Conservation (phyloP, 2,329 filamentous ascomycete species). For the Leptographium galeiforme region DNA sequence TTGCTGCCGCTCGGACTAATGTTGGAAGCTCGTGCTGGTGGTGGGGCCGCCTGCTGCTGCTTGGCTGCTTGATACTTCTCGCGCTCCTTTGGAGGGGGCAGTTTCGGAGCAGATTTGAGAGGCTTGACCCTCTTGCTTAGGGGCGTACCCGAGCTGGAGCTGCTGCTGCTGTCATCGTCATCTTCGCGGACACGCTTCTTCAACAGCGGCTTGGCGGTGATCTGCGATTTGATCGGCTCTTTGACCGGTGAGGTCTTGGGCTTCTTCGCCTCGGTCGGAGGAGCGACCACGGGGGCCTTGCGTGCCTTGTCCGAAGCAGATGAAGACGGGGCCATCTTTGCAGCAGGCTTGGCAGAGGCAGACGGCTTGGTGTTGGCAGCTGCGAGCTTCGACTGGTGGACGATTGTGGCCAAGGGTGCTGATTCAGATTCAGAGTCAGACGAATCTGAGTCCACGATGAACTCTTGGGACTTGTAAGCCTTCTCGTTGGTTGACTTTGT, state of each 20-base stretch:
- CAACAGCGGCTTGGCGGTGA: slow-evolving; percentile 18
- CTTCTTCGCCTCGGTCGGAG: slow-evolving; percentile 11
- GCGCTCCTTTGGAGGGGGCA: slow-evolving; percentile 1
- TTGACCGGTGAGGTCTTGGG: slow-evolving; percentile 6
- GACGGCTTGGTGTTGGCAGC: background rate
- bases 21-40: slow-evolving; percentile 22
- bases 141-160: slow-evolving; percentile 45
- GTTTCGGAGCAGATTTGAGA: slow-evolving; percentile 11
- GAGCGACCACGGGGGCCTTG: slow-evolving; percentile 7
- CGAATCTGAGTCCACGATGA: slow-evolving; percentile 41
- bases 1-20: slow-evolving; percentile 22
- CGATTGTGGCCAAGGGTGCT: slow-evolving; percentile 18
- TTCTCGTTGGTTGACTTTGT: slow-evolving; percentile 28
- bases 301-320: slow-evolving; percentile 3
- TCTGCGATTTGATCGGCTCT: slow-evolving; percentile 8
- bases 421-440: slow-evolving; percentile 31
- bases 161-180: slow-evolving; percentile 40
- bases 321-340: slow-evolving; percentile 1
- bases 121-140: slow-evolving; percentile 44
- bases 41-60: background rate
- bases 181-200: slow-evolving; percentile 41
- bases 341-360: slow-evolving; percentile 10
- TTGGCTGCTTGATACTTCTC: background rate
- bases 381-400: slow-evolving; percentile 9
- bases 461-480: slow-evolving; percentile 39